Evolutionary conservation across 495 filamentous ascomycete species (phyloP).

Genomic region (Hapsidospora chrysogenum): DNA sequence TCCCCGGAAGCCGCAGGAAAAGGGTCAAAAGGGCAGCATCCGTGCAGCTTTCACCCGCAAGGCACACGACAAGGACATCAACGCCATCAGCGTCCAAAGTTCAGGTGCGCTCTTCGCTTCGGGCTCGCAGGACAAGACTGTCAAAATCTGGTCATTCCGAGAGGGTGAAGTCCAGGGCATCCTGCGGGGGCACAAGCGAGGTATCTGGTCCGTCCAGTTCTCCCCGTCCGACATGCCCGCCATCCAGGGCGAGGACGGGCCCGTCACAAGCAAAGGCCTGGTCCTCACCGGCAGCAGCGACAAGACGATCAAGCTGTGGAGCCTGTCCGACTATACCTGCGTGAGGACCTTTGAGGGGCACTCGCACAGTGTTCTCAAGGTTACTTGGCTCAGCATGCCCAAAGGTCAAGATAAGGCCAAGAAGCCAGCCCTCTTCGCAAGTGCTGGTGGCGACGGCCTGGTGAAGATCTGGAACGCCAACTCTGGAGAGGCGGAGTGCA

Average conservation of each 20-base stretch:
- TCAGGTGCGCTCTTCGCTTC: constrained; percentile 66
- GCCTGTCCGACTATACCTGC: constrained; percentile 79
- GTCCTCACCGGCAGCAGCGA: constrained; percentile 82
- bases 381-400: constrained; percentile 67
- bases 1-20: constrained; percentile 20
- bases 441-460: constrained; percentile 85
- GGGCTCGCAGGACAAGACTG: constrained; percentile 86
- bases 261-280: constrained; percentile 51
- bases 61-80: constrained; percentile 98
- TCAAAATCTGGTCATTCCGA: constrained; percentile 88
- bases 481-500: constrained; percentile 64
- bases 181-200: constrained; percentile 77
- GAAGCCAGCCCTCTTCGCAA: constrained; percentile 51
- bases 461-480: constrained; percentile 89
- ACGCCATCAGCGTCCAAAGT: constrained; percentile 69
- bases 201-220: constrained; percentile 90
- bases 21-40: constrained; percentile 17
- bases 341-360: constrained; percentile 91
- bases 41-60: constrained; percentile 67
- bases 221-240: constrained; percentile 58
- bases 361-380: constrained; percentile 85
- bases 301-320: constrained; percentile 95
- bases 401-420: constrained; percentile 25
- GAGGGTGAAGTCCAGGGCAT: constrained; percentile 80
- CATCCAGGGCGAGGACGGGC: constrained; percentile 50